Evolutionary conservation across 2,329 filamentous ascomycete genomes (phyloP).

Genomic region (Podosphaera leucotricha): DNA sequence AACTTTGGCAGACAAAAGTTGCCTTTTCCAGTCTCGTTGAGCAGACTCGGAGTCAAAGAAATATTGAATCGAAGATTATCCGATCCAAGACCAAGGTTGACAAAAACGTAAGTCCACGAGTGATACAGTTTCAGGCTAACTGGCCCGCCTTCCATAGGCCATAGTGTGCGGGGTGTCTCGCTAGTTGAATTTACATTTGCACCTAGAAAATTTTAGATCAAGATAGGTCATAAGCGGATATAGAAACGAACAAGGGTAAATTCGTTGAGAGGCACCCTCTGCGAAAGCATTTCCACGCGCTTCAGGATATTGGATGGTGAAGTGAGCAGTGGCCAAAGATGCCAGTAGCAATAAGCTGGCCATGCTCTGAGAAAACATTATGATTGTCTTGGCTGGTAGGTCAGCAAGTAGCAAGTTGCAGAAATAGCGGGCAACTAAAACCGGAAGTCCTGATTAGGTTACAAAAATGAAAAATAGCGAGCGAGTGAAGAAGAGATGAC

Average conservation of each 20-base stretch:
- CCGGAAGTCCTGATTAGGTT: no score
- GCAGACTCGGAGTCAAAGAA: slow-evolving; percentile 34
- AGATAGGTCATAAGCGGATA: background rate
- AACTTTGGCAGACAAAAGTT: slow-evolving; percentile 42
- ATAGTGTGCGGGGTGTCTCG: slow-evolving; percentile 21
- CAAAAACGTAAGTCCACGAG: slow-evolving; percentile 24
- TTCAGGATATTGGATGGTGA: slow-evolving; percentile 27
- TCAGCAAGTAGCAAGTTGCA: no score
- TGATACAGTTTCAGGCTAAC: slow-evolving; percentile 28
- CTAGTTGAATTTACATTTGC: slow-evolving; percentile 23
- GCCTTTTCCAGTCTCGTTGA: slow-evolving; percentile 34
- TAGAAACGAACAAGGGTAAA: slow-evolving; percentile 14
- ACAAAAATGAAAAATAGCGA: no score
- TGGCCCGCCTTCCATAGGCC: slow-evolving; percentile 24
- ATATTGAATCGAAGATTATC: slow-evolving; percentile 42
- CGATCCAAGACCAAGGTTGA: slow-evolving; percentile 28
- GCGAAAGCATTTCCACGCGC: slow-evolving; percentile 24
- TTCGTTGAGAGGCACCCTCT: slow-evolving; percentile 12
- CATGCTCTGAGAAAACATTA: background rate
- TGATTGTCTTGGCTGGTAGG: background rate
- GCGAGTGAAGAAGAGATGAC: no score
- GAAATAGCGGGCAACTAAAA: no score
- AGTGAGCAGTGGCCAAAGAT: slow-evolving; percentile 28
- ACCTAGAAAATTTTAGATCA: slow-evolving; percentile 20
- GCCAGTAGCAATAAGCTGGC: slow-evolving; percentile 11